Base-by-base conservation (phyloP, 352 stramenopile genomes). In the Globisporangium cylindrosporum region DNA sequence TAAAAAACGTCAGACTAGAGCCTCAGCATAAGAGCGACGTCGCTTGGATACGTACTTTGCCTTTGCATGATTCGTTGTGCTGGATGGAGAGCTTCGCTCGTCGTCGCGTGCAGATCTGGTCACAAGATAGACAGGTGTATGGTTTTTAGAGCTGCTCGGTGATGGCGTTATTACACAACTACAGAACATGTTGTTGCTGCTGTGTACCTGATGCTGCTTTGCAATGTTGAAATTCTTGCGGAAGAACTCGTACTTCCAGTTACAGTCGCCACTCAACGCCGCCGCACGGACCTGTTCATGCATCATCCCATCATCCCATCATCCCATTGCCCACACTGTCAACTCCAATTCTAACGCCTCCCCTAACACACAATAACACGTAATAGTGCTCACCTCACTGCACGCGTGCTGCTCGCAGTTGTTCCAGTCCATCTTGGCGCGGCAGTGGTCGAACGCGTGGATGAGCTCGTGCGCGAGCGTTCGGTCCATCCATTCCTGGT, bases 381-480 rank as follows among this genome's bases (percentile, higher is more conserved):
- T 4, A 20, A 48, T 48, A 64, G 24, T 38, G 8, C 43, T 62
- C 48, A 97, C 89, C 77, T 98, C 94, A 59, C 89, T 97, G 76
- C 94, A 98, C 22, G 93, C 92, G 70, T 97, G 84, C 68, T 98
- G 91, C 69, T 96, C 87, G 77, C 90, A 97, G 77, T 97, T 97
- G 68, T 84, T 87, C 89, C 90, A 98, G 76, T 98, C 86, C 58
- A 98, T 84, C 70, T 98, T 96, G 68, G 90, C 88, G 62, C 93
- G 89, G 77, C 92, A 98, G 75, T 97, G 88, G 72, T 98, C 94
- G 68, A 92, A 98, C 7, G 94, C 94, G 73, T 98, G 94, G 67
- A 98, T 93, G 64, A 98, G 79, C 75, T 98, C 94, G 67, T 98
- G 94, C 24, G 89, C 80, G 61, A 98, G 79, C 22, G 94, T 98